These are phyloP conservation scores for Cyclaneusma minus DNA, from an alignment of 2,329 filamentous ascomycete genomes.

Conservation along the genomic window DNA sequence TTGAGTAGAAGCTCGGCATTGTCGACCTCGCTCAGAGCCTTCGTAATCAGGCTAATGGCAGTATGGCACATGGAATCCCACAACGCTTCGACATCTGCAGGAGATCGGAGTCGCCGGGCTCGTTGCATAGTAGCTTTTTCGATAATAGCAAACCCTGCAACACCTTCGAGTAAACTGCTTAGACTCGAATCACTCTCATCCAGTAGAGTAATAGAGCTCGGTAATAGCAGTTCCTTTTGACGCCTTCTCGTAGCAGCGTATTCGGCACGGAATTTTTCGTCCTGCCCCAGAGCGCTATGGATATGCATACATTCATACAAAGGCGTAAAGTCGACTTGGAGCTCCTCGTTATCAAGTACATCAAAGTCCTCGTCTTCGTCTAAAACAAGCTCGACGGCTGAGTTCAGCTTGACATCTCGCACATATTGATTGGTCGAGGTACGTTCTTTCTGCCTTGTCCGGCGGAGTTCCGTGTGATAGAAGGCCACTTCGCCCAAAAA, in stretches of 20 bases:
- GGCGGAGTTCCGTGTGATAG: slow-evolving; percentile 82
- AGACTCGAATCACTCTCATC: slow-evolving; percentile 74
- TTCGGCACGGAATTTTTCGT: slow-evolving; percentile 76
- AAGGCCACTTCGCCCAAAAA: slow-evolving; percentile 93
- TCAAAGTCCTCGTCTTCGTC: slow-evolving; percentile 95
- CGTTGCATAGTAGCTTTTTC: slow-evolving; percentile 87
- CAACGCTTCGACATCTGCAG: slow-evolving; percentile 87
- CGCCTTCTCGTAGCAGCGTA: slow-evolving; percentile 83
- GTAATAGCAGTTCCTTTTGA: slow-evolving; percentile 83
- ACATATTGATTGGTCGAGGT: slow-evolving; percentile 63
- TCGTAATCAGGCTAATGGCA: slow-evolving; percentile 67
- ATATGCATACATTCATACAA: slow-evolving; percentile 94
- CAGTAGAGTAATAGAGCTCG: slow-evolving; percentile 57
- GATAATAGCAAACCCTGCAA: slow-evolving; percentile 91
- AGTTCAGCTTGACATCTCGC: slow-evolving; percentile 79
- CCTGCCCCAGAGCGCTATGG: slow-evolving; percentile 83
- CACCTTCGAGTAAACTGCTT: slow-evolving; percentile 84
- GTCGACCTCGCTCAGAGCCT: slow-evolving; percentile 61
- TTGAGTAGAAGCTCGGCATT: slow-evolving; percentile 86
- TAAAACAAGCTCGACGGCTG: slow-evolving; percentile 84
- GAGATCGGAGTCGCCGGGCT: slow-evolving; percentile 65
- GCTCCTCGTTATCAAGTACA: slow-evolving; percentile 84
- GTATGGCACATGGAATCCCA: slow-evolving; percentile 97
- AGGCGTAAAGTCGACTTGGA: slow-evolving; percentile 88
- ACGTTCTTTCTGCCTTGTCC: slow-evolving; percentile 69